Evolutionary conservation across 768 basidiomycete genomes (phyloP), one percentile per base, ranked within the genome.

Genomic region (Lactarius akahatsu): DNA sequence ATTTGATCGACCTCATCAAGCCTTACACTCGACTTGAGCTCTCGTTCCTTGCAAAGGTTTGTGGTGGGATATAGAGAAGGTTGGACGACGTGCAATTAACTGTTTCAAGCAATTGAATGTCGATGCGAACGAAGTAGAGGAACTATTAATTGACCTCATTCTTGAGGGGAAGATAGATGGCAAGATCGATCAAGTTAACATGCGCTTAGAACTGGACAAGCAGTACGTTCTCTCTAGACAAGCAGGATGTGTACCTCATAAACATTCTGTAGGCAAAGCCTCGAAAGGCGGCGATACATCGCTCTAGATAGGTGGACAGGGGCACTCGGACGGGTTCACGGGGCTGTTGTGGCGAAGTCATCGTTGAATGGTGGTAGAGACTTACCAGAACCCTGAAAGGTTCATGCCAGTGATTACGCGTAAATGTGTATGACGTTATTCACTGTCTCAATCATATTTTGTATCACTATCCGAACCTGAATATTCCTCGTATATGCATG

Each of bases 141-240:
- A 95, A 65, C 85, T 99, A 23, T 85, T 98, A 45, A 90, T 98
- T 66, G 90, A 91, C 18, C 84, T 98, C 28, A 98, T 99, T 65
- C 79, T 98, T 30, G 97, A 99, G 76, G 94, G 93, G n/a, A 96
- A 93, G 75, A 93, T 99, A 13, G 92, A 96, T 71, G 97, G 97
- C 13, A 85, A 89, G 70, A 98, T 99, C 73, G 96, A 99, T 77
- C 97, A 99, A 78, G 94, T 97, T 45, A 87, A 91, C 43, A 95
- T 95, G 84, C 82, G 93, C 62, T 81, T 99, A 18, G 94, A 98
- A 73, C 81, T 99, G 45, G 95, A 96, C 71, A 81, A 87, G 74
- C 88, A 94, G 92, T 93, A 63, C 66, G 87, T 81, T 40, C 32
- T 4, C 36, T 60, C 2, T 38, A 32, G 28, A 28, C 38, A 63